These are phyloP conservation scores for Funneliformis mosseae DNA, from an alignment of 192 early-diverging fungal genomes.

Conservation along the genomic window DNA sequence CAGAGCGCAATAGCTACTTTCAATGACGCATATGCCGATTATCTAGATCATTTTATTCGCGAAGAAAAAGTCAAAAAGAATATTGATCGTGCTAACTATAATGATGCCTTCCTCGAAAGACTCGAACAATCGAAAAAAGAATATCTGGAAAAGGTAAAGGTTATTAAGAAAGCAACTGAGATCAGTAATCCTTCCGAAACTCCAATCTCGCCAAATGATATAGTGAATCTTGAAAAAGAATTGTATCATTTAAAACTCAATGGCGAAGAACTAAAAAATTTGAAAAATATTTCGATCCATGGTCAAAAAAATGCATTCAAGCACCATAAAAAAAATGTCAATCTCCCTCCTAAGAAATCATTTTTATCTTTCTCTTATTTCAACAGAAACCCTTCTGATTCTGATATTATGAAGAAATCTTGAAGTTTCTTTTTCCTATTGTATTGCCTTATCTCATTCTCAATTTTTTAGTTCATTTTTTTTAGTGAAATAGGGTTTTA, in stretches of 20 bases:
- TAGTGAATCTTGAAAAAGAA: conserved; percentile 24
- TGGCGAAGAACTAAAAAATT: conserved; percentile 29
- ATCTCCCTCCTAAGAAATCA: too few species aligned
- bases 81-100: conserved; percentile 22
- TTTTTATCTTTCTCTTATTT: too few species aligned
- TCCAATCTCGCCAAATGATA: conserved; percentile 19
- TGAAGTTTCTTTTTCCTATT: too few species aligned
- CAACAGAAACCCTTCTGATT: too few species aligned
- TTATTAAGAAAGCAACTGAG: conserved; percentile 35
- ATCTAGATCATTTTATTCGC: conserved; percentile 36
- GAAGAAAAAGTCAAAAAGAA: conserved; percentile 31
- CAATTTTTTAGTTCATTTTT: too few species aligned
- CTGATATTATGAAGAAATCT: too few species aligned
- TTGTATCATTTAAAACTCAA: conserved; percentile 32
- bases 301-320: neutral
- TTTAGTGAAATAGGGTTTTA: too few species aligned
- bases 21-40: conserved; percentile 35
- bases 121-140: conserved; percentile 27
- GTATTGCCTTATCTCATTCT: too few species aligned
- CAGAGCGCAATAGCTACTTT: conserved; percentile 37
- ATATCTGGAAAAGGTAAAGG: conserved; percentile 29
- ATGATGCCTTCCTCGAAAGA: conserved; percentile 25
- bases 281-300: conserved; percentile 17
- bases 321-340: too few species aligned
- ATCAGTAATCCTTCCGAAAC: neutral